A percentile compares a stretch with the other conserved stretches of the same genome.
phyloP scores from a whole-genome alignment of 768 basidiomycete species.

The Naganishia randhawae region DNA sequence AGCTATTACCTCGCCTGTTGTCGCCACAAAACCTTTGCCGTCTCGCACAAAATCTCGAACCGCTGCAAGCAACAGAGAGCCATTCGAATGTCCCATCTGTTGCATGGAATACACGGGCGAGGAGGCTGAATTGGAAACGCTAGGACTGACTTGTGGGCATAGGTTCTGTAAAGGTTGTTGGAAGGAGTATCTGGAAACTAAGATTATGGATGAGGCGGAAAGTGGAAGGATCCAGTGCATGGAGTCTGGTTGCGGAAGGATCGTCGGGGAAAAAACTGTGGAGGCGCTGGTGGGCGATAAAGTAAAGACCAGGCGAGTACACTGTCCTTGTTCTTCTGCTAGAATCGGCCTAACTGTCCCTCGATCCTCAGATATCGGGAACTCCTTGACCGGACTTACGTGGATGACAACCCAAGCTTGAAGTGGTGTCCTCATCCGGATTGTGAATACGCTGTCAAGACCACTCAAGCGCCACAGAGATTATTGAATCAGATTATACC shows the following conservation, averaged over 20 bases:
- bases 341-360: background rate
- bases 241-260: slow-evolving; percentile 51
- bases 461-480: slow-evolving; percentile 73
- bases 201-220: slow-evolving; percentile 65
- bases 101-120: slow-evolving; percentile 63
- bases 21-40: slow-evolving; percentile 50
- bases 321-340: background rate
- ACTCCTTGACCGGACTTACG: slow-evolving; percentile 83
- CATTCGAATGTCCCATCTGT: slow-evolving; percentile 90
- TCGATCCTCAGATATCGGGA: slow-evolving; percentile 67
- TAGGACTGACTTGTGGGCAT: slow-evolving; percentile 77
- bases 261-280: slow-evolving; percentile 34
- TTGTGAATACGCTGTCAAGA: slow-evolving; percentile 91
- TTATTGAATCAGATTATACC: slow-evolving; percentile 77
- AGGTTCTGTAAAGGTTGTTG: slow-evolving; percentile 80
- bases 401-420: slow-evolving; percentile 72
- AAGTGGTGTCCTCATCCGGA: slow-evolving; percentile 94
- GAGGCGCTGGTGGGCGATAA: slow-evolving; percentile 46
- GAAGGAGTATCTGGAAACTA: slow-evolving; percentile 71
- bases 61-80: slow-evolving; percentile 41
- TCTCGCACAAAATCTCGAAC: slow-evolving; percentile 27
- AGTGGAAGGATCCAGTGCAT: slow-evolving; percentile 54
- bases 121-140: slow-evolving; percentile 57
- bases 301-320: slow-evolving; percentile 49
- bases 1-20: slow-evolving; percentile 53